Evolutionary conservation across 495 filamentous ascomycete genomes (phyloP).

Genomic region (Oleoguttula mirabilis): DNA sequence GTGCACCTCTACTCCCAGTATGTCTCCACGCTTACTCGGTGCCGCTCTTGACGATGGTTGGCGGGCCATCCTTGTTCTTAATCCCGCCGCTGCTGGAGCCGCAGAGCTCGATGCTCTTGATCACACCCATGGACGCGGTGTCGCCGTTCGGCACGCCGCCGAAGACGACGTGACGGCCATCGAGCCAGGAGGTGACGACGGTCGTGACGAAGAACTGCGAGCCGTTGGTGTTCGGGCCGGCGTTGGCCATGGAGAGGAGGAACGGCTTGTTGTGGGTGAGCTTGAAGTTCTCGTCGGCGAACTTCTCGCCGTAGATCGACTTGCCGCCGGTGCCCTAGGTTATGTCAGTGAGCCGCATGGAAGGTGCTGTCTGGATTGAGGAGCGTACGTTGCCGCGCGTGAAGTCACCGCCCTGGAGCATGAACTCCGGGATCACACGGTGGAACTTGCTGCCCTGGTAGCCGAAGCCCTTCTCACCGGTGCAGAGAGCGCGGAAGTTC

Average conservation of each 20-base stretch:
- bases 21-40: constrained; percentile 17
- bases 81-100: constrained; percentile 27
- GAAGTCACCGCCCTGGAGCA: constrained; percentile 43
- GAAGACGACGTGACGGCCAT: constrained; percentile 37
- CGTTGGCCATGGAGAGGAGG: constrained; percentile 75
- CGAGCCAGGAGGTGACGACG: constrained; percentile 34
- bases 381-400: constrained; percentile 37
- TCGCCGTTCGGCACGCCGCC: constrained; percentile 30
- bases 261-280: constrained; percentile 49
- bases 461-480: constrained; percentile 75
- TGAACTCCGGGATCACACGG: constrained; percentile 40
- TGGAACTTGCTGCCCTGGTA: constrained; percentile 32
- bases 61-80: constrained; percentile 30
- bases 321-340: constrained; percentile 66
- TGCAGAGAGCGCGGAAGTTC: constrained; percentile 94
- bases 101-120: constrained; percentile 32
- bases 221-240: constrained; percentile 66
- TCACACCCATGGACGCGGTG: constrained; percentile 23
- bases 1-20: not conserved
- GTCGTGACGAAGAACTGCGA: constrained; percentile 55
- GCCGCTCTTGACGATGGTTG: constrained; percentile 27
- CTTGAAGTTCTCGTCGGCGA: constrained; percentile 67
- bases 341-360: not conserved
- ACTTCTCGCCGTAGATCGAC: constrained; percentile 83
- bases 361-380: too few relatives aligned